phyloP scores from a whole-genome alignment of 1,139 yeast genomes.

The Yamadazyma oceani region DNA sequence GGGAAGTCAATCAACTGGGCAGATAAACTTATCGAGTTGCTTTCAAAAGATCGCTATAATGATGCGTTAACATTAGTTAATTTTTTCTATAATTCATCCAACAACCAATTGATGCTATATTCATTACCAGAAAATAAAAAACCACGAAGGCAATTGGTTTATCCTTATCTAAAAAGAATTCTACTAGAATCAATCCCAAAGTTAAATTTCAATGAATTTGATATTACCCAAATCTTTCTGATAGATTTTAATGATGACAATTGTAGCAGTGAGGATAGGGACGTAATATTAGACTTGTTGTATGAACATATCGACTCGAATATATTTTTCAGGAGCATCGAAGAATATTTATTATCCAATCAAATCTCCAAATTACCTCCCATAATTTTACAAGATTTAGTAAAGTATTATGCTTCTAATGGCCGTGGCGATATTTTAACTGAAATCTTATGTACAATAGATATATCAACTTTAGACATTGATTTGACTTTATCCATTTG shows the following conservation, averaged over 20 bases:
- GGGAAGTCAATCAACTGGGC: constrained; percentile 77
- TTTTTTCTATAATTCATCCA: constrained; percentile 46
- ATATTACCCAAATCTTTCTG: background rate
- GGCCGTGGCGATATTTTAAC: constrained; percentile 54
- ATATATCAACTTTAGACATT: constrained; percentile 66
- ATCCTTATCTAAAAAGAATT: constrained; percentile 56
- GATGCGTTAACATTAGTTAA: constrained; percentile 58
- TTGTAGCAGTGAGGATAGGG: constrained; percentile 6
- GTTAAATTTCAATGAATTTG: constrained; percentile 15
- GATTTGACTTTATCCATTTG: constrained; percentile 69
- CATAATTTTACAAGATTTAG: constrained; percentile 56
- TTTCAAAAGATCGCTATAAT: constrained; percentile 50
- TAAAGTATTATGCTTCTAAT: constrained; percentile 43
- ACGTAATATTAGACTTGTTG: constrained; percentile 50
- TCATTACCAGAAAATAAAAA: constrained; percentile 54
- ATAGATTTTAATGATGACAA: constrained; percentile 1
- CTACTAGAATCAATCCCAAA: constrained; percentile 51
- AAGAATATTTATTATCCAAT: constrained; percentile 49
- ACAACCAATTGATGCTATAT: constrained; percentile 44
- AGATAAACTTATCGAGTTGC: constrained; percentile 51
- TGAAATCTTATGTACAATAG: constrained; percentile 64
- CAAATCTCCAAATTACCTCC: constrained; percentile 59
- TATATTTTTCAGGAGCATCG: constrained; percentile 51
- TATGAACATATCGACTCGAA: constrained; percentile 44
- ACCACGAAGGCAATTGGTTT: constrained; percentile 48